Evolutionary conservation across 257 asterid species (phyloP).

Genomic region (Solanum peruvianum): DNA sequence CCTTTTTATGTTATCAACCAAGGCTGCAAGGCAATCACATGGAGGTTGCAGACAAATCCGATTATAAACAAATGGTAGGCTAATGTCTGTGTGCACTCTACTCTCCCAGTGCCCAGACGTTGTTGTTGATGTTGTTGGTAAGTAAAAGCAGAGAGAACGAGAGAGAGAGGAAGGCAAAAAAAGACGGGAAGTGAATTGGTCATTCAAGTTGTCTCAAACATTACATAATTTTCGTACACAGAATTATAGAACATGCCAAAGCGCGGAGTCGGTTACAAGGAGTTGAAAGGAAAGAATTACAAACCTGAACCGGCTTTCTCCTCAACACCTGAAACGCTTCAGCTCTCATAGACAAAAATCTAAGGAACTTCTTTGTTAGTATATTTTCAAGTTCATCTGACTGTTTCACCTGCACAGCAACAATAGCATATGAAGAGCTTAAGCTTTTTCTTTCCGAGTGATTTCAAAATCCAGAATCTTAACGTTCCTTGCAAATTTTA

Average conservation of each 20-base stretch:
- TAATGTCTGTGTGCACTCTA: not conserved
- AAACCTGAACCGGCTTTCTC: constrained; percentile 95
- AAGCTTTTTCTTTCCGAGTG: not conserved
- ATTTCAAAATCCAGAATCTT: not conserved
- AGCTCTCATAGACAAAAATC: constrained; percentile 97
- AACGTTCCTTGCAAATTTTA: not conserved
- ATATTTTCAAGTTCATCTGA: constrained; percentile 98
- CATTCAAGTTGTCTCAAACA: not conserved
- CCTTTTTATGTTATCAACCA: not conserved
- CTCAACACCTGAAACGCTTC: constrained; percentile 97
- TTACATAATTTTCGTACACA: not conserved
- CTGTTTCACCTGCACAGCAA: constrained; percentile 70
- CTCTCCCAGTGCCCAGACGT: not conserved
- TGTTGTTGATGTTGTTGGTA: not conserved
- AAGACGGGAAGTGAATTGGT: not conserved
- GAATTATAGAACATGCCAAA: not conserved
- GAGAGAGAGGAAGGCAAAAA: not conserved
- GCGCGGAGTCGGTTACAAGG: not conserved
- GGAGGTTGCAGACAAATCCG: not conserved
- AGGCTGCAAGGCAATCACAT: not conserved
- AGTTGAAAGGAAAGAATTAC: not conserved
- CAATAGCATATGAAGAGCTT: not conserved
- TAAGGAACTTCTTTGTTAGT: constrained; percentile 84
- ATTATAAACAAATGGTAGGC: not conserved
- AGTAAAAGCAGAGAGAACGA: not conserved